These are phyloP conservation scores for Cordyceps cicadae DNA, from an alignment of 2,329 filamentous ascomycete species.

Conservation along the genomic window DNA sequence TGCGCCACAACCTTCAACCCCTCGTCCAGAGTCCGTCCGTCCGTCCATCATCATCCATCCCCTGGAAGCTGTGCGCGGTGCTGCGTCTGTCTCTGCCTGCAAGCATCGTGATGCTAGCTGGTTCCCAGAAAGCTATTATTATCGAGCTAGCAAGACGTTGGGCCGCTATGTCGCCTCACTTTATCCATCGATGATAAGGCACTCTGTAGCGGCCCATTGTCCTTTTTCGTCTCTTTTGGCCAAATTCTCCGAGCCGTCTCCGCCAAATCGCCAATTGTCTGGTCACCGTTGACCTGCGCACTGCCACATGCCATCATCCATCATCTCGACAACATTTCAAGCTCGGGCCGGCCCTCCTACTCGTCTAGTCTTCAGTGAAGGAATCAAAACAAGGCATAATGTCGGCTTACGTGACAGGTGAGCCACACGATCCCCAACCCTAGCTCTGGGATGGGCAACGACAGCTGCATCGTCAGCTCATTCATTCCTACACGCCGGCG, in stretches of 20 bases:
- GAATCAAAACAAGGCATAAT: not conserved
- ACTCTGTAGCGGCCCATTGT: not conserved
- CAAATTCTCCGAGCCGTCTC: not conserved
- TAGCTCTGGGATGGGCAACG: not conserved
- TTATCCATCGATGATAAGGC: not conserved
- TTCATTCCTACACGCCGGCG: not conserved
- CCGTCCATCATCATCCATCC: too few species aligned
- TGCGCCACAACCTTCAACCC: not conserved
- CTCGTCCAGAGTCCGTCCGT: too few species aligned
- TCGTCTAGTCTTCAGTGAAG: not conserved
- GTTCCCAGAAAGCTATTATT: not conserved
- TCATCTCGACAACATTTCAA: not conserved
- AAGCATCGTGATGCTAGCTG: not conserved
- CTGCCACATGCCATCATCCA: not conserved
- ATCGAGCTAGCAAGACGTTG: not conserved
- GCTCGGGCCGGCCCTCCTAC: not conserved
- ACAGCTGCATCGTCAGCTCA: not conserved
- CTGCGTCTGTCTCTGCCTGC: not conserved
- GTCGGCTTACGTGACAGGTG: not conserved
- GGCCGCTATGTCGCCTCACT: not conserved
- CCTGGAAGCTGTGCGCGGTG: too few species aligned
- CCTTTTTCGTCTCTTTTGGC: not conserved
- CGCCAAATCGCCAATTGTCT: not conserved
- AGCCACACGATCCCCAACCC: not conserved
- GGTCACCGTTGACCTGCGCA: not conserved